Base-by-base conservation (phyloP, 2,329 filamentous ascomycete genomes). In the Huntiella savannae region DNA sequence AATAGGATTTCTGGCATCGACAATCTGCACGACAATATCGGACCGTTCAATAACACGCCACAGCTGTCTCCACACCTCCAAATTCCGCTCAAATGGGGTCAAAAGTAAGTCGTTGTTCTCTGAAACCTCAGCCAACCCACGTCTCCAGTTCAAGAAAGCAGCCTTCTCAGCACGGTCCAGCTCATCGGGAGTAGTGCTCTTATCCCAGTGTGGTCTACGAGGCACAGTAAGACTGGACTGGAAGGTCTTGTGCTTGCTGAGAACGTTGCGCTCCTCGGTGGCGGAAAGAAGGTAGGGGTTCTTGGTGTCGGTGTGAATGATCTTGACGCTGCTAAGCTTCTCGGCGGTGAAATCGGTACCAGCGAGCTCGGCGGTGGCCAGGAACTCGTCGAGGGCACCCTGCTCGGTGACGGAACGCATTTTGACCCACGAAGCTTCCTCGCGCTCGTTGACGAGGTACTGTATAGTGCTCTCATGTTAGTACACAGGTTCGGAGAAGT, bases 401-500 rank as follows among this genome's bases (percentile, higher is more conserved):
- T 98, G 91, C 68, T 98, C 85, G 4, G 91, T 98, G 55, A 98
- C 83, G 61, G 85, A 94, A 67, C 88, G 85, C 91, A 98, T 96
- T 70, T 96, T 98, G 59, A 96, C 85, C 86, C 87, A 98, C 55
- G 84, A 73, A 33, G 88, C 91, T 66, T 96, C 87, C 60, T 92
- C 79, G 55, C 77, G 79, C 53, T 82, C 80, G 60, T 93, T 95
- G 42, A 85, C 91, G 56, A 96, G 77, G 61, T 98, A 98, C 69
- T 81, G 52, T 36, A 33, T 16, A 34, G 19, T 12, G 7, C 5
- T 28, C 40, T 33, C 13, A 5, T 16, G 49, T 62, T 50, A 62
- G 56, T 39, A 8, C 5, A 12, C 5, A 36, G 4, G 15, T 12
- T 11, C 34, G 11, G 12, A 36, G 34, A 36, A n/a, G 1, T 5